Conservation (phyloP, 441 rosid species). For the Rhodomyrtus psidioides region DNA sequence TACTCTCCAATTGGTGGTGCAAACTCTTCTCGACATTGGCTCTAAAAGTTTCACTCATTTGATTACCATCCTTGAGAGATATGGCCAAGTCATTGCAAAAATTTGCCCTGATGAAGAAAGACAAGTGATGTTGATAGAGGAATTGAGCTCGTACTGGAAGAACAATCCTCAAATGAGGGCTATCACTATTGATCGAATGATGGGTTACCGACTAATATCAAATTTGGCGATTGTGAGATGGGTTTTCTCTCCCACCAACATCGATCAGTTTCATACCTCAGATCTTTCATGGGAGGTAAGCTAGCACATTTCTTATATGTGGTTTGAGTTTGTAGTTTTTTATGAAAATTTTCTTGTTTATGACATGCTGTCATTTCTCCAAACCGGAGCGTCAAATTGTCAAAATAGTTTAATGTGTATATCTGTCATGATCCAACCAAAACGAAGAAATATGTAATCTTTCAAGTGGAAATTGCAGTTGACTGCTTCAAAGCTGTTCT, state of each 20-base stretch:
- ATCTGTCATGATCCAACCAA: background rate
- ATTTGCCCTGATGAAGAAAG: constrained; percentile 78
- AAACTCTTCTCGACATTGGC: constrained; percentile 88
- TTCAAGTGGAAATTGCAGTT: background rate
- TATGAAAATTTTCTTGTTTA: background rate
- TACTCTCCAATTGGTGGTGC: constrained; percentile 62
- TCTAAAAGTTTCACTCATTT: constrained; percentile 98
- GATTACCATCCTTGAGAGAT: constrained; percentile 92
- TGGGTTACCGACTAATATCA: constrained; percentile 96
- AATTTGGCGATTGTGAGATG: constrained; percentile 93
- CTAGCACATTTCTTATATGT: background rate
- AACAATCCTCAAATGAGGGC: constrained; percentile 85
- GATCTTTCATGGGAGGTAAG: constrained; percentile 97
- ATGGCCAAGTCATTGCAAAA: constrained; percentile 77
- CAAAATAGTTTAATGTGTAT: background rate
- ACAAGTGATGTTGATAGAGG: constrained; percentile 71
- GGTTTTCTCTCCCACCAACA: constrained; percentile 81
- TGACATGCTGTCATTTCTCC: background rate
- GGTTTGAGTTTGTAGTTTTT: background rate
- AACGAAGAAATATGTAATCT: background rate
- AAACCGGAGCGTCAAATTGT: background rate
- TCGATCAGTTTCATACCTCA: constrained; percentile 76
- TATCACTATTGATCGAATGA: constrained; percentile 93
- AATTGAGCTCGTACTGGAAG: constrained; percentile 88
- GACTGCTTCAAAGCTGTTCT: background rate